Evolutionary conservation across 352 stramenopile species (phyloP).

Genomic region (Pythium scleroteichum): DNA sequence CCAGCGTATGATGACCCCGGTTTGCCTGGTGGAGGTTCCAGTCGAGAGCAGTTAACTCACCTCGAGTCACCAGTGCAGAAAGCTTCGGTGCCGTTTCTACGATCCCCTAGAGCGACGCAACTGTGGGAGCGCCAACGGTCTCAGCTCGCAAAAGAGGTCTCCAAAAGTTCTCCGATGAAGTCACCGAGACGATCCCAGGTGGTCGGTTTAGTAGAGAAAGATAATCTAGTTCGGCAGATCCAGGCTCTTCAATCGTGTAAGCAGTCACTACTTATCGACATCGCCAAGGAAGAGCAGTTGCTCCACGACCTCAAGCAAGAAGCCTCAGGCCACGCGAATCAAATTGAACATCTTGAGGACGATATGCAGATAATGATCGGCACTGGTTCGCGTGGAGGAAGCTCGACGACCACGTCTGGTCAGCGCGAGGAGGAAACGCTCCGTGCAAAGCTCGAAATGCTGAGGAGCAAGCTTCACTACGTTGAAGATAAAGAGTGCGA

Average conservation of each 20-base stretch:
- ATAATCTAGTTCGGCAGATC: constrained; percentile 50
- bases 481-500: constrained; percentile 68
- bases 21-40: background rate
- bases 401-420: constrained; percentile 7
- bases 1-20: constrained; percentile 54
- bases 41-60: background rate
- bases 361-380: constrained; percentile 26
- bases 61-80: background rate
- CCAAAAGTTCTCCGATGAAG: background rate
- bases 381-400: background rate
- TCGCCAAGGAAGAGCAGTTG: constrained; percentile 63
- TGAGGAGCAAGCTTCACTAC: constrained; percentile 58
- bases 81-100: background rate
- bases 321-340: constrained; percentile 36
- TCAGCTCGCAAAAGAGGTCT: constrained; percentile 7
- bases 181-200: constrained; percentile 24
- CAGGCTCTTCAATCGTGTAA: constrained; percentile 68
- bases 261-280: constrained; percentile 59
- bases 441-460: constrained; percentile 54
- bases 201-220: constrained; percentile 36
- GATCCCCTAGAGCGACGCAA: constrained; percentile 3
- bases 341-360: constrained; percentile 51
- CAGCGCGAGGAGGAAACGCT: constrained; percentile 45
- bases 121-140: constrained; percentile 14
- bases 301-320: constrained; percentile 62